Evolutionary conservation across 768 basidiomycete genomes (phyloP).

Genomic region (Wakefieldia striispora): DNA sequence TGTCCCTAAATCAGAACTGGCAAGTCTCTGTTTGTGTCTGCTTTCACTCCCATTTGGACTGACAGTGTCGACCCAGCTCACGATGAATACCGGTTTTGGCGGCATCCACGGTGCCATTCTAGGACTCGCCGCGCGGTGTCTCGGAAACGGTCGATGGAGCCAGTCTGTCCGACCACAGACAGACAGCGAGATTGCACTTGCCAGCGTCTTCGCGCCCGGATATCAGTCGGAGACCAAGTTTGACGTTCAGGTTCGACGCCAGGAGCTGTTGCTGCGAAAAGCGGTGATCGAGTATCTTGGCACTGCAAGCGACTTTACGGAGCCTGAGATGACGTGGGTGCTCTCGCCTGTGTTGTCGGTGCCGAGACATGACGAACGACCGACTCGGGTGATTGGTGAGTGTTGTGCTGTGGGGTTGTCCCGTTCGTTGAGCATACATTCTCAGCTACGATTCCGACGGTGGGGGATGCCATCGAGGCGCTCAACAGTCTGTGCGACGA

Average conservation of each 20-base stretch:
- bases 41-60: not conserved
- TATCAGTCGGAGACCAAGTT: slow-evolving; percentile 57
- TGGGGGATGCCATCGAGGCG: slow-evolving; percentile 71
- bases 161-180: slow-evolving; percentile 59
- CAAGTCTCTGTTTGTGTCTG: slow-evolving; percentile 35
- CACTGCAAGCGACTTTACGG: slow-evolving; percentile 72
- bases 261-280: slow-evolving; percentile 59
- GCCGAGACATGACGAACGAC: slow-evolving; percentile 56
- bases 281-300: slow-evolving; percentile 67
- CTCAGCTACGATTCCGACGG: slow-evolving; percentile 69
- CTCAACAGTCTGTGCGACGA: slow-evolving; percentile 61
- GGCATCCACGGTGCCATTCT: slow-evolving; percentile 80
- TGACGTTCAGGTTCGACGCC: slow-evolving; percentile 51
- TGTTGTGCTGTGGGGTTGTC: not conserved
- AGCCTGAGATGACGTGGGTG: slow-evolving; percentile 70
- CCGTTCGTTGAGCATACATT: not conserved
- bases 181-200: slow-evolving; percentile 61
- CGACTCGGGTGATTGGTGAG: slow-evolving; percentile 57
- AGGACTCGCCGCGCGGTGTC: slow-evolving; percentile 66
- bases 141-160: slow-evolving; percentile 59
- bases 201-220: slow-evolving; percentile 53
- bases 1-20: slow-evolving; percentile 76
- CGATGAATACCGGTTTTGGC: slow-evolving; percentile 79
- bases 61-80: slow-evolving; percentile 35
- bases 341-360: slow-evolving; percentile 64